These are phyloP conservation scores for Globisporangium iwayamae DNA, from an alignment of 352 stramenopile genomes.

Conservation along the genomic window DNA sequence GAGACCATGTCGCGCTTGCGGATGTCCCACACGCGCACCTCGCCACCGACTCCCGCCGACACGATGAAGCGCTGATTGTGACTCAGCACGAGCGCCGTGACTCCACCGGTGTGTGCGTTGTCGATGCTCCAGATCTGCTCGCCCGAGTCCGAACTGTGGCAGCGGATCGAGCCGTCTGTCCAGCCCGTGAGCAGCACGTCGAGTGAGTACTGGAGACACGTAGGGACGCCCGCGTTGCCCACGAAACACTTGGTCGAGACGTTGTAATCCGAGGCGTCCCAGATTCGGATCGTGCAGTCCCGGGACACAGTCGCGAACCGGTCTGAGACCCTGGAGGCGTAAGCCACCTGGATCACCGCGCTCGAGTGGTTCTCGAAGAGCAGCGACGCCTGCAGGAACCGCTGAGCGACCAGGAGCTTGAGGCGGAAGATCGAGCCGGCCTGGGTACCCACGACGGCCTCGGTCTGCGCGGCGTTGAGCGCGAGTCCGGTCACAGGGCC, in stretches of 20 bases:
- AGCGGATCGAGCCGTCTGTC: slow-evolving; percentile 87
- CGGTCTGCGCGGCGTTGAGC: slow-evolving; percentile 56
- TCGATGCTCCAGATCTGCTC: slow-evolving; percentile 86
- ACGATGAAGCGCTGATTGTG: slow-evolving; percentile 90
- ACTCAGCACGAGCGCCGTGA: slow-evolving; percentile 87
- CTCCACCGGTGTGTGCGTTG: slow-evolving; percentile 85
- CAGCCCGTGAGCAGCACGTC: slow-evolving; percentile 89
- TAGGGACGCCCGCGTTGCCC: slow-evolving; percentile 55
- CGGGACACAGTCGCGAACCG: slow-evolving; percentile 86
- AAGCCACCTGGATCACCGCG: slow-evolving; percentile 75
- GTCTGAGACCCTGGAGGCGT: slow-evolving; percentile 74
- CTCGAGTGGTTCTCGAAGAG: slow-evolving; percentile 84
- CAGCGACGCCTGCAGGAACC: slow-evolving; percentile 27
- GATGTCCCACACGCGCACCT: slow-evolving; percentile 93
- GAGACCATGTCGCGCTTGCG: slow-evolving; percentile 87
- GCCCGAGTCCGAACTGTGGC: slow-evolving; percentile 84
- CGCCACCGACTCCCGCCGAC: slow-evolving; percentile 74
- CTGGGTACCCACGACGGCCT: slow-evolving; percentile 73
- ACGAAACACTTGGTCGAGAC: slow-evolving; percentile 54
- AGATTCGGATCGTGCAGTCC: slow-evolving; percentile 88
- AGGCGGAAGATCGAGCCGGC: slow-evolving; percentile 77
- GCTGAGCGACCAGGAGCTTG: slow-evolving; percentile 21
- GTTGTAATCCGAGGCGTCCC: slow-evolving; percentile 88
- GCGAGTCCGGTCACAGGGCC: slow-evolving; percentile 53
- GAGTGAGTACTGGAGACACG: slow-evolving; percentile 80